A percentile compares a stretch with the other conserved stretches of the same genome.
phyloP scores from a whole-genome alignment of 257 asterid genomes.

The Salvia hispanica region DNA sequence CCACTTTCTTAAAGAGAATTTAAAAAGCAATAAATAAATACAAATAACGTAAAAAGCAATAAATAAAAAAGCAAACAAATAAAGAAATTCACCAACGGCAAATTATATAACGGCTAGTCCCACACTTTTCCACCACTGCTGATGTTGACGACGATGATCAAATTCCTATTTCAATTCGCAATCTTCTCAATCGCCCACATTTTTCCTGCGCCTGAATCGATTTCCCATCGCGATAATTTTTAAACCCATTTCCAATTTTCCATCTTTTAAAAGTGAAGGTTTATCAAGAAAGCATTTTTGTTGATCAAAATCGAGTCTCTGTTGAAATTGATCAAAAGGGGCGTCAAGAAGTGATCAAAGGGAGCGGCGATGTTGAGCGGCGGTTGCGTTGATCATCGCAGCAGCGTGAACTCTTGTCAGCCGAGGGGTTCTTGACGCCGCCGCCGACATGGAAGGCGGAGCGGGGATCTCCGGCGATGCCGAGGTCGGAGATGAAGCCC shows the following conservation, averaged over 20 bases:
- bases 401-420: conserved; percentile 28
- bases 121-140: conserved; percentile 27
- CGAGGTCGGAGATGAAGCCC: conserved; percentile 58
- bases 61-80: background rate
- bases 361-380: conserved; percentile 35
- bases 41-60: background rate
- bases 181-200: background rate
- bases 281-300: conserved; percentile 7
- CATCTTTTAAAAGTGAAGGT: background rate
- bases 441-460: conserved; percentile 55
- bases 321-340: background rate
- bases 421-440: conserved; percentile 73
- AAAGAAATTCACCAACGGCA: conserved; percentile 40
- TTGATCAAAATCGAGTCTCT: background rate
- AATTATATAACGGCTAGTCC: conserved; percentile 50
- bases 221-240: too few species aligned
- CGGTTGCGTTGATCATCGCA: conserved; percentile 24
- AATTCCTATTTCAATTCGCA: conserved; percentile 3
- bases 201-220: background rate
- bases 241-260: background rate
- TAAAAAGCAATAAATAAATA: too few species aligned
- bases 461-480: conserved; percentile 42
- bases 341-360: conserved; percentile 17
- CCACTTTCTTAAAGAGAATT: too few species aligned
- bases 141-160: conserved; percentile 5